Evolutionary conservation across 116 monocot genomes (phyloP), one percentile per base, ranked within the genome.

Genomic region (Trichopus zeylanicus): DNA sequence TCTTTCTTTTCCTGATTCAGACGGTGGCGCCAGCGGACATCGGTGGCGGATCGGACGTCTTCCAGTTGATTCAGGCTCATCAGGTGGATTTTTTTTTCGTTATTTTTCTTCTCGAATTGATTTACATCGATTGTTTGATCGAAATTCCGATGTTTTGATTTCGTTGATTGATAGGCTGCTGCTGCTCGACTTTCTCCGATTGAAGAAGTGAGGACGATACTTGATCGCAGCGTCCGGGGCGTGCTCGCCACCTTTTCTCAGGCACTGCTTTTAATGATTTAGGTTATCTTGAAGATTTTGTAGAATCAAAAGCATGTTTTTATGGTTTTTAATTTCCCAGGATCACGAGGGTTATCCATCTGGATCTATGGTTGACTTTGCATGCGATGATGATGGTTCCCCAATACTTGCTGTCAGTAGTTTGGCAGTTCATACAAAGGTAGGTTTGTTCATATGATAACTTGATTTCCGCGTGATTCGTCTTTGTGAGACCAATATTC

Each of bases 401-500:
- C 95, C 95, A 46, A 62, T 95, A 37, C 65, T 89, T 72, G 81
- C 95, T 29, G 66, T 86, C 39, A 95, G 95, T 68, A 84, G 79
- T 72, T 70, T 95, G 46, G 89, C 95, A 32, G 74, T 84, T 51
- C 95, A 95, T 66, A 70, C 95, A 29, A 95, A 95, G 89, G 94
- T 89, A 10, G 64, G 78, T 1, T 73, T 16, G 28, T 2, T 8
- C 3, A 31, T 59, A 21, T 63, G 26, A 35, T 51, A 46, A 21
- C 10, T 26, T 56, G 2, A 26, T 61, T 16, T 29, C 42, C 0
- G 12, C 3, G 3, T 42, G 16, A 42, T 18, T 12, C 18, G 39
- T 42, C 12, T 42, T 42, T 18, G 3, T 42, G 7, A 42, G 12
- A 12, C 13, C n/a, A 12, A 12, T 42, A n/a, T 42, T n/a, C 42